A percentile compares a stretch with the other conserved stretches of the same genome.
phyloP scores from a whole-genome alignment of 495 filamentous ascomycete species.

The Talaromyces liani region DNA sequence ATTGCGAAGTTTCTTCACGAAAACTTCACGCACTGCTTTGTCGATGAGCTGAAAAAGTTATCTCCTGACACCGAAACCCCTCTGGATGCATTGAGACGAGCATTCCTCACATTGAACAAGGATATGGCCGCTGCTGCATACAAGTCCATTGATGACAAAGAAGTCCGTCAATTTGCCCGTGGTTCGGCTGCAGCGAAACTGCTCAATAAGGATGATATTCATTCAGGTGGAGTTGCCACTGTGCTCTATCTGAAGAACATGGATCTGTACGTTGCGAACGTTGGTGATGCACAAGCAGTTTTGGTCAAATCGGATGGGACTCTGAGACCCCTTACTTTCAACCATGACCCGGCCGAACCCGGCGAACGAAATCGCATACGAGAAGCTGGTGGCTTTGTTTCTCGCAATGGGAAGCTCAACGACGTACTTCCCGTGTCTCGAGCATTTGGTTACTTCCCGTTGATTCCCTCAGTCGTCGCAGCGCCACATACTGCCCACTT shows the following conservation, averaged over 20 bases:
- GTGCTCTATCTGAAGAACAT: conserved; percentile 82
- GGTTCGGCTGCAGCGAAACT: conserved; percentile 62
- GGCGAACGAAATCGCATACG: conserved; percentile 82
- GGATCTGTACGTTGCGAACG: conserved; percentile 89
- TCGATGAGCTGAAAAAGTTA: conserved; percentile 65
- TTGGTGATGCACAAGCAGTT: conserved; percentile 91
- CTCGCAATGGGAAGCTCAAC: conserved; percentile 86
- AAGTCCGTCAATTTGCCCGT: conserved; percentile 56
- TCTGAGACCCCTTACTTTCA: conserved; percentile 71
- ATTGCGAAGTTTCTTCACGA: conserved; percentile 96
- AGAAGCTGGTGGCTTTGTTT: conserved; percentile 91
- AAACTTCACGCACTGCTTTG: conserved; percentile 79
- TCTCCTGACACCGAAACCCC: conserved; percentile 56
- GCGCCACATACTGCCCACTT: conserved; percentile 76
- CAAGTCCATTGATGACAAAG: conserved; percentile 65
- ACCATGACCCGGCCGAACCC: conserved; percentile 84
- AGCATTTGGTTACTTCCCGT: conserved; percentile 87
- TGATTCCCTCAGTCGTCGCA: conserved; percentile 89
- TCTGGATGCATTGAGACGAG: conserved; percentile 71
- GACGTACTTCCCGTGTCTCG: conserved; percentile 85
- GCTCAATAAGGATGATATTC: conserved; percentile 78
- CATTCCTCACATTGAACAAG: conserved; percentile 88
- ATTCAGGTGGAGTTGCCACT: conserved; percentile 85
- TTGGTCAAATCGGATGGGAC: conserved; percentile 82
- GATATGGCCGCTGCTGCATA: conserved; percentile 84